Percentiles rank a stretch among this genome's conserved stretches.
Evolutionary conservation across 148 eudicot species (phyloP).

Genomic region (Drosera capensis): DNA sequence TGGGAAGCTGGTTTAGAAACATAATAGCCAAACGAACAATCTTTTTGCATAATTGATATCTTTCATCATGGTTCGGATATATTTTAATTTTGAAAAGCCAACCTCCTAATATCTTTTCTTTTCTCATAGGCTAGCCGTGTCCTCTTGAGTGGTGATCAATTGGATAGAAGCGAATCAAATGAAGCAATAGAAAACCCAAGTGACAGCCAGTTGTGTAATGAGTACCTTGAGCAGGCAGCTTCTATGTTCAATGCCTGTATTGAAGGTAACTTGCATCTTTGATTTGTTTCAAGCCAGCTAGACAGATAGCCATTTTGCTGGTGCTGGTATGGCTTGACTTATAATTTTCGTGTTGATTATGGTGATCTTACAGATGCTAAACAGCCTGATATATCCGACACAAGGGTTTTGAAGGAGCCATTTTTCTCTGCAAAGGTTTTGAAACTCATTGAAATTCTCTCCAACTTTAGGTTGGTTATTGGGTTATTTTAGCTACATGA

Average conservation of each 20-base stretch:
- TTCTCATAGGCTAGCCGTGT: slow-evolving; percentile 59
- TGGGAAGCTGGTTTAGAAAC: too few relatives aligned
- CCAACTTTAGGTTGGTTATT: slow-evolving; percentile 54
- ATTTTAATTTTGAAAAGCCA: not conserved
- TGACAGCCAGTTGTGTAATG: slow-evolving; percentile 34
- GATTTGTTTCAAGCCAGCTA: not conserved
- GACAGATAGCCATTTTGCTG: not conserved
- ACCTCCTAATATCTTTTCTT: not conserved
- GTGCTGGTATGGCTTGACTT: too few relatives aligned
- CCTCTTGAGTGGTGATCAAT: slow-evolving; percentile 46
- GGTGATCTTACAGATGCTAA: slow-evolving; percentile 25
- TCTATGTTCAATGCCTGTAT: slow-evolving; percentile 36
- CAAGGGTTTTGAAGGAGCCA: slow-evolving; percentile 55
- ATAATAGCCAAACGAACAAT: too few relatives aligned
- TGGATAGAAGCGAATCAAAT: slow-evolving; percentile 28
- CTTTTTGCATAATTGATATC: too few relatives aligned
- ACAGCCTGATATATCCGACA: slow-evolving; percentile 26
- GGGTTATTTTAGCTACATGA: not conserved
- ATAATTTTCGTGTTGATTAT: not conserved
- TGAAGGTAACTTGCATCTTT: not conserved
- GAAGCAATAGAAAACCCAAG: slow-evolving; percentile 32
- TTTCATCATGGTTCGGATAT: too few relatives aligned
- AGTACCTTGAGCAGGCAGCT: slow-evolving; percentile 40
- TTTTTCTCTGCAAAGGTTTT: slow-evolving; percentile 65
- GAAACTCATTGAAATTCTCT: slow-evolving; percentile 55